A percentile compares a stretch with the other conserved stretches of the same genome.
phyloP scores from a whole-genome alignment of 2,329 filamentous ascomycete genomes.

The Fusarium fracticaudum region DNA sequence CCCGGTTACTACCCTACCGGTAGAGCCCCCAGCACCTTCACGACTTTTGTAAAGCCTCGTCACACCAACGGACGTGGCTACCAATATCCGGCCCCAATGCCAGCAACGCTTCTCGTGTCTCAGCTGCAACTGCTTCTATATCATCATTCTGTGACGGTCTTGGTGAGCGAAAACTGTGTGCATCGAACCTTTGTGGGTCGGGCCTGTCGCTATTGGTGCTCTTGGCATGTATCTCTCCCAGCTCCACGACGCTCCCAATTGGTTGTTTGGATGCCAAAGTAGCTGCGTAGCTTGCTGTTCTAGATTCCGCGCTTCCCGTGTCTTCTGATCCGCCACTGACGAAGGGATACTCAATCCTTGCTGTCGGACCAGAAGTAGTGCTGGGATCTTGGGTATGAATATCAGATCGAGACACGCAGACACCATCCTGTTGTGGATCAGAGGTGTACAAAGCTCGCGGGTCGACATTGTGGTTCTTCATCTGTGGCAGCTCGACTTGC shows the following conservation, averaged over 20 bases:
- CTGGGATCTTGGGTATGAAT: fast-evolving
- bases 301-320: fast-evolving
- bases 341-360: neutral
- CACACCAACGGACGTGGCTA: neutral
- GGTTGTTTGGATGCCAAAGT: fast-evolving
- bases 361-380: fast-evolving
- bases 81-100: neutral
- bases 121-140: fast-evolving
- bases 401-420: fast-evolving
- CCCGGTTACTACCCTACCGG: too few species aligned
- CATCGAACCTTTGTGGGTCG: neutral
- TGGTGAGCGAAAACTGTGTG: fast-evolving
- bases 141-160: fast-evolving
- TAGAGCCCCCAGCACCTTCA: fast-evolving
- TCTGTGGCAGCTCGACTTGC: neutral
- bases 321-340: neutral
- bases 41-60: fast-evolving
- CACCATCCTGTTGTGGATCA: fast-evolving
- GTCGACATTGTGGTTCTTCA: neutral
- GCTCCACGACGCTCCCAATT: neutral
- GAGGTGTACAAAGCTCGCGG: fast-evolving
- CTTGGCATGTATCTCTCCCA: neutral
- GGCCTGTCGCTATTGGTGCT: neutral
- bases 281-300: neutral
- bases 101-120: fast-evolving